Conservation (phyloP, 129 eudicot species). For the Lactuca sativa region DNA sequence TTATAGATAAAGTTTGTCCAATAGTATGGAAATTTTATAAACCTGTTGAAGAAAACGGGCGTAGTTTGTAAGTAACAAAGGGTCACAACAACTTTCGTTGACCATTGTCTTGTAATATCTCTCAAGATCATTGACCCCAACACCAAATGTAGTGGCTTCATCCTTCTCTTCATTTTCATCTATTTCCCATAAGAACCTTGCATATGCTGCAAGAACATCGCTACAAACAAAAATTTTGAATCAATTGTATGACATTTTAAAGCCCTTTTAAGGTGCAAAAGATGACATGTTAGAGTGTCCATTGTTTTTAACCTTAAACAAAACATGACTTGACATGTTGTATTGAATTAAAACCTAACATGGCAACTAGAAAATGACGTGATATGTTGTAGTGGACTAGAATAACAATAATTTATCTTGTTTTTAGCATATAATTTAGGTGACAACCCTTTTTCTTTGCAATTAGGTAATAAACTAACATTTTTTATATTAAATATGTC, state of each 20-base stretch:
- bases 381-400: too few relatives aligned
- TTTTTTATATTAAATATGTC: too few relatives aligned
- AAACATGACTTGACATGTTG: too few relatives aligned
- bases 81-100: slow-evolving; percentile 44
- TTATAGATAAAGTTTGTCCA: too few relatives aligned
- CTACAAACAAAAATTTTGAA: slow-evolving; percentile 38
- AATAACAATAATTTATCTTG: too few relatives aligned
- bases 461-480: too few relatives aligned
- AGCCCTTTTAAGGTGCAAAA: background rate
- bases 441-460: too few relatives aligned
- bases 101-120: slow-evolving; percentile 45
- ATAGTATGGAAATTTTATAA: background rate
- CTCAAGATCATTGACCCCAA: slow-evolving; percentile 32
- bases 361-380: too few relatives aligned
- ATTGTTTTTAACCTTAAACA: too few relatives aligned
- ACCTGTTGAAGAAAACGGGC: slow-evolving; percentile 68
- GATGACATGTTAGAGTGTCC: too few relatives aligned
- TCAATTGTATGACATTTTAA: slow-evolving; percentile 6
- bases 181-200: slow-evolving; percentile 83
- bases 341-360: too few relatives aligned
- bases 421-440: too few relatives aligned
- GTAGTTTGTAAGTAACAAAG: slow-evolving; percentile 51
- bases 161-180: slow-evolving; percentile 47
- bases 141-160: slow-evolving; percentile 26
- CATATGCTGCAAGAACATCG: slow-evolving; percentile 78